Evolutionary conservation across 768 basidiomycete species (phyloP).

Genomic region (Lentinula sp.): DNA sequence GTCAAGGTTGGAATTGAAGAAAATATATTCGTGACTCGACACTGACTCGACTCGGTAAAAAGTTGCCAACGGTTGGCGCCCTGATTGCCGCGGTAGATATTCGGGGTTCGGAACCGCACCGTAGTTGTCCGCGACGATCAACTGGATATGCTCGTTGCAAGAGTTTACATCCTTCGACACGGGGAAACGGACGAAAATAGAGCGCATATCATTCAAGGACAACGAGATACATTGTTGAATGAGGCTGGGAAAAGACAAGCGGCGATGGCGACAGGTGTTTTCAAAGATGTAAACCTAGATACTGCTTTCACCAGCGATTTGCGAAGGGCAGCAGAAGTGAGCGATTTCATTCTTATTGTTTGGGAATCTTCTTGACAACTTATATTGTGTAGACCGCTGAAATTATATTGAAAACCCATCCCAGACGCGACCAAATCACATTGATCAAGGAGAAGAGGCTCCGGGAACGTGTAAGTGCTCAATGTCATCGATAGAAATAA

Average conservation of each 20-base stretch:
- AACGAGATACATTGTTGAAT: conserved; percentile 65
- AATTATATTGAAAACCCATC: conserved; percentile 51
- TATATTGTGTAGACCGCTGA: conserved; percentile 52
- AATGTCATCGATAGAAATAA: neutral
- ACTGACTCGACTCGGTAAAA: too few species aligned
- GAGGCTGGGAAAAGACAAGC: conserved; percentile 57
- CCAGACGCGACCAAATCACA: conserved; percentile 22
- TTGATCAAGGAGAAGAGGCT: conserved; percentile 41
- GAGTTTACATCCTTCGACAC: conserved; percentile 66
- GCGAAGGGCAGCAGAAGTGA: conserved; percentile 57
- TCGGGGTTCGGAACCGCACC: neutral
- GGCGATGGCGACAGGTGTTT: conserved; percentile 41
- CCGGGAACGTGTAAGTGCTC: conserved; percentile 55
- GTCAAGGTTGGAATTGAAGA: neutral
- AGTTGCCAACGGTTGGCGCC: neutral
- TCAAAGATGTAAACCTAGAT: conserved; percentile 51
- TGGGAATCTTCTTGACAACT: too few species aligned
- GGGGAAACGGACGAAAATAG: conserved; percentile 74
- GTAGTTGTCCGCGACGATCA: neutral
- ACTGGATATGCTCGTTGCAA: conserved; percentile 25
- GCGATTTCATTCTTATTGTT: conserved; percentile 9
- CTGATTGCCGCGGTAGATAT: neutral
- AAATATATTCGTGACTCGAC: too few species aligned
- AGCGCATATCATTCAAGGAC: conserved; percentile 65
- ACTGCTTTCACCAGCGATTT: conserved; percentile 71